Evolutionary conservation across 371 early-diverging fungal species (phyloP).

Genomic region (Amoeboaphelidium protococcarum): DNA sequence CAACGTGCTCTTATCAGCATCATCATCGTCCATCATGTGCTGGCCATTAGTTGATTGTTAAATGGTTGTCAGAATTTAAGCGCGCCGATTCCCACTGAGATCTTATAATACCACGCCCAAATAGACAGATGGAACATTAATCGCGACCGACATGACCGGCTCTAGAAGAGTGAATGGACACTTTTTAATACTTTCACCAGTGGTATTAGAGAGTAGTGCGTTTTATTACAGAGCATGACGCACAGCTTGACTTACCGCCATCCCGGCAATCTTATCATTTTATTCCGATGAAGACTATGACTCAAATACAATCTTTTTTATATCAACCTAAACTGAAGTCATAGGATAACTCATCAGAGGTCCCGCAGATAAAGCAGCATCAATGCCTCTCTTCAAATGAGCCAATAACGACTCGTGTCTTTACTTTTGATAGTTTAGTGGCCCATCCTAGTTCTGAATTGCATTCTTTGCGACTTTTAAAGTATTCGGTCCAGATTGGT

Average conservation of each 20-base stretch:
- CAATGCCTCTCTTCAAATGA: no score
- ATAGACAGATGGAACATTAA: constrained; percentile 35
- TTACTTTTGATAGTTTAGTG: neutral
- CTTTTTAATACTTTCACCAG: neutral
- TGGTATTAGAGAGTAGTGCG: no score
- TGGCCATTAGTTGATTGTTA: no score
- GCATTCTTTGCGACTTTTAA: neutral
- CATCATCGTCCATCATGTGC: no score
- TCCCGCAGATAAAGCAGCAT: neutral
- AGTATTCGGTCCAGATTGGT: neutral
- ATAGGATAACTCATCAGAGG: neutral
- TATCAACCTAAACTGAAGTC: neutral
- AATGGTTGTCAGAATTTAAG: no score
- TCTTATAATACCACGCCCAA: constrained; percentile 58
- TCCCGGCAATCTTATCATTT: neutral
- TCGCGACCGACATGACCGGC: constrained; percentile 55
- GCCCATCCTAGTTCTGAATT: neutral
- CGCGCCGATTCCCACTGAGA: constrained; percentile 39
- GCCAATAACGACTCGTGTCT: no score
- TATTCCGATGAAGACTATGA: neutral
- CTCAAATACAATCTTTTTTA: neutral
- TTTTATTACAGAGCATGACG: neutral
- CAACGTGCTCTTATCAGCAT: no score
- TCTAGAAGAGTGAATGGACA: constrained; percentile 32
- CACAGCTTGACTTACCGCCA: neutral